Evolutionary conservation across 1,284 basidiomycete genomes (phyloP).

Genomic region (Malassezia vespertilionis): DNA sequence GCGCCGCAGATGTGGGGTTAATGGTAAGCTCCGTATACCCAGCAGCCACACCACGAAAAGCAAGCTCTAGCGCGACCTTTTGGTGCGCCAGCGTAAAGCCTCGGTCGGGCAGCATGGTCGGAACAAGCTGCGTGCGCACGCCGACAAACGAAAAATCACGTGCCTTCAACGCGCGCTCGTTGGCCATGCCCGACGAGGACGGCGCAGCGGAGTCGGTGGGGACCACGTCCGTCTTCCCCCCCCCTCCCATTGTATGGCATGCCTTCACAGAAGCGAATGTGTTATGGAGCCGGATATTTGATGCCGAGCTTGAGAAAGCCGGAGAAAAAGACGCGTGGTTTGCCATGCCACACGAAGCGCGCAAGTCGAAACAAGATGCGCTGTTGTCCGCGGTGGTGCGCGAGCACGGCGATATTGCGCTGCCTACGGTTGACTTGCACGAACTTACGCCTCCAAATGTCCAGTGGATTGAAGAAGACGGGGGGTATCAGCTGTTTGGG

Average conservation of each 20-base stretch:
- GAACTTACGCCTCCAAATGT: conserved; percentile 28
- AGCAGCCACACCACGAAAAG: conserved; percentile 56
- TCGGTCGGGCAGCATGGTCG: conserved; percentile 18
- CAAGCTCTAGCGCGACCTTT: conserved; percentile 77
- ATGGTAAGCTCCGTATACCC: conserved; percentile 77
- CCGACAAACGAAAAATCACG: not conserved
- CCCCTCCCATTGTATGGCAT: conserved; percentile 29
- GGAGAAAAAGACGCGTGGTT: not conserved
- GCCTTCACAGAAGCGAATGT: conserved; percentile 30
- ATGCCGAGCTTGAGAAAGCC: not conserved
- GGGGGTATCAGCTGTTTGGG: conserved; percentile 39
- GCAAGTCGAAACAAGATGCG: not conserved
- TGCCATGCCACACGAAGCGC: not conserved
- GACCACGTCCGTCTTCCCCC: conserved; percentile 36
- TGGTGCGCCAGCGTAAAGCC: conserved; percentile 56
- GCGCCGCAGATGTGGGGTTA: conserved; percentile 62
- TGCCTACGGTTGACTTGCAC: conserved; percentile 30
- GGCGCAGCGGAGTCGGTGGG: conserved; percentile 8
- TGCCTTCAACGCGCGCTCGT: not conserved
- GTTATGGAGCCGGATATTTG: conserved; percentile 21
- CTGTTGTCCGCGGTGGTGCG: not conserved
- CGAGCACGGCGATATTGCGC: not conserved
- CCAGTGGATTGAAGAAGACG: conserved; percentile 44
- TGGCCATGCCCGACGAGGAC: conserved; percentile 1
- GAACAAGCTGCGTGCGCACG: not conserved